phyloP scores from a whole-genome alignment of 1,284 basidiomycete species.

The Apiotrichum gamsii region DNA sequence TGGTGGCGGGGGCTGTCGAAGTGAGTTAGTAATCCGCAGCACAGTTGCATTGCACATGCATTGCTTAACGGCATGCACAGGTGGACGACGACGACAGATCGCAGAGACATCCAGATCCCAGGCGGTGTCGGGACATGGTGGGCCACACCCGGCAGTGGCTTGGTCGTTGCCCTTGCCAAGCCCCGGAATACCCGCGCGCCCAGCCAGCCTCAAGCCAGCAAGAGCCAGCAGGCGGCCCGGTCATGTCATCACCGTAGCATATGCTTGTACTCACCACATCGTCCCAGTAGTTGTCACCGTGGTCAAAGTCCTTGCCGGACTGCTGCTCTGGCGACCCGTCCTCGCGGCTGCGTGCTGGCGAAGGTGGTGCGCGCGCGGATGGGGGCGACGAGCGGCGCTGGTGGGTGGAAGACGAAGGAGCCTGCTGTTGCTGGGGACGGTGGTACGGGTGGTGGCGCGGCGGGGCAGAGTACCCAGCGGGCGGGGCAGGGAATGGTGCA shows the following conservation, averaged over 20 bases:
- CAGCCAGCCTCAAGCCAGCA: too few species aligned
- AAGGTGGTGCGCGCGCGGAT: constrained; percentile 28
- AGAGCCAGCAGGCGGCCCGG: too few species aligned
- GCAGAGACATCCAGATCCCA: too few species aligned
- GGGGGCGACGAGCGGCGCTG: not conserved
- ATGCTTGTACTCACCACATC: constrained; percentile 41
- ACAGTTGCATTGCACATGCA: not conserved
- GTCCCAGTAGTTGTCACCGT: constrained; percentile 40
- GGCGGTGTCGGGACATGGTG: too few species aligned
- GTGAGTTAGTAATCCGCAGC: constrained; percentile 2
- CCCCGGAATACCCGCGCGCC: too few species aligned
- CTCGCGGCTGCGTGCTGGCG: constrained; percentile 35
- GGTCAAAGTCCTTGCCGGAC: constrained; percentile 23
- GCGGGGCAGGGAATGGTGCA: too few species aligned
- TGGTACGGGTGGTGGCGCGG: constrained; percentile 14
- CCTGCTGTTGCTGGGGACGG: not conserved
- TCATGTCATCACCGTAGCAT: too few species aligned
- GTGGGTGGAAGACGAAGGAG: not conserved
- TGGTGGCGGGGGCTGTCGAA: constrained; percentile 51
- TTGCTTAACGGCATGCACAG: too few species aligned
- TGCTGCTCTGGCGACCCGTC: constrained; percentile 29
- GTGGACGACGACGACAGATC: too few species aligned
- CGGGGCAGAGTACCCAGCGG: too few species aligned
- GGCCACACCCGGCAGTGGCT: too few species aligned
- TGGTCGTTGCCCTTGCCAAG: too few species aligned